A percentile compares a stretch with the other conserved stretches of the same genome.
phyloP scores from a whole-genome alignment of 1,284 basidiomycete genomes.

The Flammula alnicola region DNA sequence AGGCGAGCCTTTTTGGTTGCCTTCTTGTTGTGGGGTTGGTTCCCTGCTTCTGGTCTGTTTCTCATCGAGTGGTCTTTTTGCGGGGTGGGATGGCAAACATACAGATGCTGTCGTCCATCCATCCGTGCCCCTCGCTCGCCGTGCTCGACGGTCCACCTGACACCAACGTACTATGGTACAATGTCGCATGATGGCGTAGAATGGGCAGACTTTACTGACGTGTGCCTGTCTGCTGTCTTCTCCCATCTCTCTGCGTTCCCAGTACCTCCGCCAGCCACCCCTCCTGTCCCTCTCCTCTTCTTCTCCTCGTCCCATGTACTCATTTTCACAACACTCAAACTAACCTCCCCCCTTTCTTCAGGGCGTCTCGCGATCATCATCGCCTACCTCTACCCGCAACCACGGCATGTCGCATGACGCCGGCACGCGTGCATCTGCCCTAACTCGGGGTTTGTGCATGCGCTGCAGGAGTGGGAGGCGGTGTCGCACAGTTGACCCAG shows the following conservation, averaged over 20 bases:
- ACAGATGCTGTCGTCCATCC: no score
- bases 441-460: constrained; percentile 63
- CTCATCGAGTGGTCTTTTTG: background rate
- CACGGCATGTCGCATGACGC: constrained; percentile 70
- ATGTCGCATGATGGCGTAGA: no score
- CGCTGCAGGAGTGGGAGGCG: constrained; percentile 58
- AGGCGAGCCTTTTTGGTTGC: constrained; percentile 55
- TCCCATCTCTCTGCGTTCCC: background rate
- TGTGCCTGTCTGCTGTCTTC: no score
- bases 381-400: constrained; percentile 81
- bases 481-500: constrained; percentile 11
- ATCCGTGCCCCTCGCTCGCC: no score
- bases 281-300: no score
- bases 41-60: background rate
- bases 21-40: constrained; percentile 56
- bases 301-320: no score
- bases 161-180: no score
- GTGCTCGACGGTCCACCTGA: no score
- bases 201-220: no score
- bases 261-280: no score
- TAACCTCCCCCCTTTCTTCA: constrained; percentile 29
- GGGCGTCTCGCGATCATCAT: constrained; percentile 83
- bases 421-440: constrained; percentile 72
- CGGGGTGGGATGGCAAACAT: background rate
- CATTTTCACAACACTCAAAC: no score